Conservation (phyloP, 179 eudicot genomes). For the Silene vulgaris region DNA sequence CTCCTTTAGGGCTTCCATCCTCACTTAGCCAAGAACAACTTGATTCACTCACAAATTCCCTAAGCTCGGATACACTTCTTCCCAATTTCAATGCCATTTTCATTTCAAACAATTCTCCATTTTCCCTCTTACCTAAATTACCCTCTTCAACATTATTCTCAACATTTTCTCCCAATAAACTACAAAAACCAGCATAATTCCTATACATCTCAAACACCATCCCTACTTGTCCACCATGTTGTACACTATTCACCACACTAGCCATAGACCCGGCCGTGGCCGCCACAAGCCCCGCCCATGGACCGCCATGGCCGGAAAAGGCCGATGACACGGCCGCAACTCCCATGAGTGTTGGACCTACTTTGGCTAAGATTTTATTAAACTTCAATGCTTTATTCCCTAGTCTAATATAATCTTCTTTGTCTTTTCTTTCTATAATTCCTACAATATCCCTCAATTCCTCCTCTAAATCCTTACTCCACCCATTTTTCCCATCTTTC, state of each 20-base stretch:
- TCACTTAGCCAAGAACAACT: constrained; percentile 13
- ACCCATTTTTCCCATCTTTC: constrained; percentile 31
- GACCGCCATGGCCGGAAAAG: constrained; percentile 27
- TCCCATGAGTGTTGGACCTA: constrained; percentile 47
- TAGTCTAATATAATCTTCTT: constrained; percentile 41
- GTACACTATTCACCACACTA: constrained; percentile 37
- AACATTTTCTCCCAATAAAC: constrained; percentile 38
- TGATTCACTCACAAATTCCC: constrained; percentile 38
- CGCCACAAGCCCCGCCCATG: constrained; percentile 35
- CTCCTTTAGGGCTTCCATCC: constrained; percentile 18
- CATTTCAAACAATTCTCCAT: constrained; percentile 57
- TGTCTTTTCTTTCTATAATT: constrained; percentile 35
- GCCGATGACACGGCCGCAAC: constrained; percentile 49
- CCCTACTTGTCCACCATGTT: constrained; percentile 75
- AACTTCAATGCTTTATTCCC: constrained; percentile 50
- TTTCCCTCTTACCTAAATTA: constrained; percentile 32
- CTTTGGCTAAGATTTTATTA: constrained; percentile 41
- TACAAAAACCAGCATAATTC: constrained; percentile 56
- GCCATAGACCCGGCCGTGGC: constrained; percentile 43
- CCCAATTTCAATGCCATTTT: constrained; percentile 61
- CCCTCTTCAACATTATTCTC: constrained; percentile 36
- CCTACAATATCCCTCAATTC: constrained; percentile 40
- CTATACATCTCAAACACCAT: constrained; percentile 75
- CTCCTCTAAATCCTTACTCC: constrained; percentile 46
- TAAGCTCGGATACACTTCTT: constrained; percentile 54